A percentile compares a stretch with the other conserved stretches of the same genome.
Conservation (phyloP, 148 eudicot species). For the Limonium bicolor region DNA sequence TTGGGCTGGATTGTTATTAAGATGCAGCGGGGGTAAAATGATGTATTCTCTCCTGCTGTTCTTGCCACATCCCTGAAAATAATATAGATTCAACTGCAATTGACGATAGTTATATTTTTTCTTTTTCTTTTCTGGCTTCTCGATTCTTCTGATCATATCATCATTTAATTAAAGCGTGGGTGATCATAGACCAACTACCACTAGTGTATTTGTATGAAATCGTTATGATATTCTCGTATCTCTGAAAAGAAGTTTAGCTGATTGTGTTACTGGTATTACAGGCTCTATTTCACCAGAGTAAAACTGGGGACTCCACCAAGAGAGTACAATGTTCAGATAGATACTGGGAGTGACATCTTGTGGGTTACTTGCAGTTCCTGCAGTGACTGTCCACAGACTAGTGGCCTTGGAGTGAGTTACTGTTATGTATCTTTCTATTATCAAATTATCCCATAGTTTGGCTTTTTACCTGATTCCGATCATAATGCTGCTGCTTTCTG, state of each 20-base stretch:
- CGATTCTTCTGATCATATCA: neutral
- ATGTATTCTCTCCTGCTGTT: neutral
- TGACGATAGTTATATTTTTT: neutral
- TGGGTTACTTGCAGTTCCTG: slow-evolving; percentile 91
- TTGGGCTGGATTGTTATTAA: neutral
- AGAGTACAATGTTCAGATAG: slow-evolving; percentile 97
- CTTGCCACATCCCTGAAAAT: slow-evolving; percentile 1
- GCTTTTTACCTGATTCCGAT: neutral
- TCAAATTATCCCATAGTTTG: neutral
- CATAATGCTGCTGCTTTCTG: slow-evolving; percentile 1
- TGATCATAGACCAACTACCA: too few species aligned
- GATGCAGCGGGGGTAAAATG: neutral
- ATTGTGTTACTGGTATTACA: slow-evolving; percentile 11
- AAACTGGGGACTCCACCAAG: slow-evolving; percentile 84
- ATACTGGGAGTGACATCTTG: slow-evolving; percentile 90
- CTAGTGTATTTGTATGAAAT: neutral
- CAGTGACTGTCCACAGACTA: slow-evolving; percentile 59
- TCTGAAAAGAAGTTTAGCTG: neutral
- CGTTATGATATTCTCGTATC: neutral
- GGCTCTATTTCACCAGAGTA: slow-evolving; percentile 82
- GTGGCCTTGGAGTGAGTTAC: slow-evolving; percentile 80
- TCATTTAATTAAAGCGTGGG: neutral
- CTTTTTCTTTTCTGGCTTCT: neutral
- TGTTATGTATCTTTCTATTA: neutral
- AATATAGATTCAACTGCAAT: neutral